Base-by-base conservation (phyloP, 768 basidiomycete genomes). In the Coprinopsis strossmayeri region DNA sequence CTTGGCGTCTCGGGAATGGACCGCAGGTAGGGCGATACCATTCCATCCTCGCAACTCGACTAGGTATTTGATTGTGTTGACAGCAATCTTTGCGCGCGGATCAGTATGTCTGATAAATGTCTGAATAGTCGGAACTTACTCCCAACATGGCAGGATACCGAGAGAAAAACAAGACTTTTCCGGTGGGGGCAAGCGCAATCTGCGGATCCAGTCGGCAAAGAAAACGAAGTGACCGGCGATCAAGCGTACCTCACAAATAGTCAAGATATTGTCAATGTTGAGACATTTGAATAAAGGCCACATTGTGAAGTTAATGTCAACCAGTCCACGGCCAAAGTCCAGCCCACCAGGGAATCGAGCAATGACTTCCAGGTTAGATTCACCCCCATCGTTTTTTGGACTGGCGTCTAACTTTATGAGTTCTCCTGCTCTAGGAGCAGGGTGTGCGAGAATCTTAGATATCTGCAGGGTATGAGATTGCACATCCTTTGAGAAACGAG, bases 241-340 rank as follows among this genome's bases (percentile, higher is more conserved):
- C 13, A 28, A 51, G n/a, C 64, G 3, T 57, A 87, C 88, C 76
- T 98, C 94, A 60, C 91, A 91, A 49, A 91, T 84, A 5, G 90
- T 92, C 52, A 98, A 69, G 53, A 98, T 87, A 57, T 95, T 93
- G 62, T 96, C 94, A 48, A 95, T 81, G 57, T 91, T 92, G 51
- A 97, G 66, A 51, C 86, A 87, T 62, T 92, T 87, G 75, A 97
- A 96, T 43, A 98, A 61, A 1, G 94, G 94, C 91, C 92, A 98
- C 80, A 96, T 89, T 32, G 91, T 92, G 61, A 94, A 93, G 65
- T 95, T 94, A 60, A 92, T 89, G 55, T 94, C 91, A 27, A 94
- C 88, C 41, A 95, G 71, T 0, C 92, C 92, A 35, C 84, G 78
- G 23, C 92, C 91, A 59, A 95, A 93, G 64, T 95, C 92, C 38